Conservation (phyloP, 495 filamentous ascomycete species). For the Aspergillus sparsus region DNA sequence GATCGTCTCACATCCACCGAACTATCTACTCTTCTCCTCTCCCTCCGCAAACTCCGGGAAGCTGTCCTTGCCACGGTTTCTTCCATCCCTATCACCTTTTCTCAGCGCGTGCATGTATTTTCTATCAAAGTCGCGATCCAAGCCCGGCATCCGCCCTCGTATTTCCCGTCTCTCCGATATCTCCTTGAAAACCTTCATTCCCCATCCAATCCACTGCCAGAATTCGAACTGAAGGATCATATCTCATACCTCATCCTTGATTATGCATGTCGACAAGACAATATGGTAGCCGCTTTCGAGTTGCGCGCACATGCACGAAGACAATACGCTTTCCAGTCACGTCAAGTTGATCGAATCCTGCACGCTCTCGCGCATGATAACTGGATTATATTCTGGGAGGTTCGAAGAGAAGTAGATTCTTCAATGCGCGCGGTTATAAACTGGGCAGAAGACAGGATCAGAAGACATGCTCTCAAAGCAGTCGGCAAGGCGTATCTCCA, state of each 20-base stretch:
- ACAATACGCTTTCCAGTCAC: conserved; percentile 57
- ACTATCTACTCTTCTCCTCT: conserved; percentile 61
- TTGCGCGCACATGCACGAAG: conserved; percentile 49
- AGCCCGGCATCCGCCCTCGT: conserved; percentile 77
- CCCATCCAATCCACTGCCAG: conserved; percentile 58
- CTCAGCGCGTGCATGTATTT: conserved; percentile 72
- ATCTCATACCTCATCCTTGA: conserved; percentile 82
- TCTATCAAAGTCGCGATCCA: conserved; percentile 80
- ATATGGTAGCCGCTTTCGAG: conserved; percentile 72
- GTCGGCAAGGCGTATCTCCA: conserved; percentile 79
- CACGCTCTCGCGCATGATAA: conserved; percentile 74
- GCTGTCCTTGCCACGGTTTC: conserved; percentile 69
- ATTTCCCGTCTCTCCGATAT: conserved; percentile 81
- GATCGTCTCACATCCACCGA: conserved; percentile 48
- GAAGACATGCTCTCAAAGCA: conserved; percentile 75
- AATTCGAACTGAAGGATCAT: conserved; percentile 72
- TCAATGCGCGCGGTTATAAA: conserved; percentile 76
- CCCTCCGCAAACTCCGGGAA: conserved; percentile 91
- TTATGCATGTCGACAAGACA: conserved; percentile 78
- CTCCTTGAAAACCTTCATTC: conserved; percentile 71
- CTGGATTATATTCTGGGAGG: conserved; percentile 74
- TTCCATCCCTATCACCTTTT: conserved; percentile 60
- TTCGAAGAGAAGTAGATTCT: conserved; percentile 71
- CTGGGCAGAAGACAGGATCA: conserved; percentile 69
- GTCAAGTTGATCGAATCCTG: conserved; percentile 66